A percentile compares a stretch with the other conserved stretches of the same genome.
Conservation (phyloP, 2,329 filamentous ascomycete genomes). For the Stromatinia cepivora region DNA sequence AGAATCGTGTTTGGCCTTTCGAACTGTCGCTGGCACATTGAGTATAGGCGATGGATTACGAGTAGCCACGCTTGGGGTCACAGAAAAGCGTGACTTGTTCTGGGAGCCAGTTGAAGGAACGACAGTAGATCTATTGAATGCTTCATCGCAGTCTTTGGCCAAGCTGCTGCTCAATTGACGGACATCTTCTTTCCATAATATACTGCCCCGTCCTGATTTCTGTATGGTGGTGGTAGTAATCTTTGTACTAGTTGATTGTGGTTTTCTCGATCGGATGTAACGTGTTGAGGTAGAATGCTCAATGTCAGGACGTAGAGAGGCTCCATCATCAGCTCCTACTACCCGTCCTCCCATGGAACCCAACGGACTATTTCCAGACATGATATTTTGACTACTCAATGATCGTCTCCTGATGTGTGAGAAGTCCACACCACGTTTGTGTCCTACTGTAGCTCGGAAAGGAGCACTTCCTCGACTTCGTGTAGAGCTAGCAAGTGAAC, state of each 20-base stretch:
- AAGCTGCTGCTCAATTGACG: slow-evolving; percentile 82
- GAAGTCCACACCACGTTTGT: slow-evolving; percentile 65
- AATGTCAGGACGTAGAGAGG: slow-evolving; percentile 26
- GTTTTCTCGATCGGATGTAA: slow-evolving; percentile 40
- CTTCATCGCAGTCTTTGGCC: slow-evolving; percentile 87
- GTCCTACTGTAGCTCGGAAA: slow-evolving; percentile 48
- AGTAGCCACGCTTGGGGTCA: slow-evolving; percentile 16
- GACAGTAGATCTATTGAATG: slow-evolving; percentile 72
- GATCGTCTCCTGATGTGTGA: slow-evolving; percentile 49
- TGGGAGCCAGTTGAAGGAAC: slow-evolving; percentile 9
- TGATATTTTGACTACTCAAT: slow-evolving; percentile 24
- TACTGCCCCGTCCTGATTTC: slow-evolving; percentile 27
- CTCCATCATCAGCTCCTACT: slow-evolving; percentile 32
- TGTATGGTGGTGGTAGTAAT: slow-evolving; percentile 25
- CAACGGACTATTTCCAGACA: slow-evolving; percentile 6
- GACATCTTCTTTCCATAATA: slow-evolving; percentile 69
- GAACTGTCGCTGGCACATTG: neutral
- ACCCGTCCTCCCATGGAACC: slow-evolving; percentile 25
- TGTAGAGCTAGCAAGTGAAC: slow-evolving; percentile 49
- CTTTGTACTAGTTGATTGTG: slow-evolving; percentile 23
- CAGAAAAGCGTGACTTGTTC: slow-evolving; percentile 18
- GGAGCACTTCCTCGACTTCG: slow-evolving; percentile 43
- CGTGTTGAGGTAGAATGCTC: slow-evolving; percentile 29
- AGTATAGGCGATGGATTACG: slow-evolving; percentile 8
- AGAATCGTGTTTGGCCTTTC: slow-evolving; percentile 26